phyloP scores from a whole-genome alignment of 2,329 filamentous ascomycete genomes.

The Dactylellina drechsleri region DNA sequence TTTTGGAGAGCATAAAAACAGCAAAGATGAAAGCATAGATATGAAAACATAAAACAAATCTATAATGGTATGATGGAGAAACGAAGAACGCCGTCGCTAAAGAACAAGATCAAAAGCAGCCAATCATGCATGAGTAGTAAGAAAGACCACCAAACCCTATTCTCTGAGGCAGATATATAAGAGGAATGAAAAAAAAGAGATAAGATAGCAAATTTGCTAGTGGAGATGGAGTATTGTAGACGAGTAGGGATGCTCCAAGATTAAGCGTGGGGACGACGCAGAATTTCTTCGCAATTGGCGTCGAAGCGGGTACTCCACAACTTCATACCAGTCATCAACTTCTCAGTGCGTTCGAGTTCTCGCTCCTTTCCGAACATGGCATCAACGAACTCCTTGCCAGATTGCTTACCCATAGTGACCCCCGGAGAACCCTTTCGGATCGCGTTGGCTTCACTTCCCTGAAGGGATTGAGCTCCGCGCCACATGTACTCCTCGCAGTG shows the following conservation, averaged over 20 bases:
- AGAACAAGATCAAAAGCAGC: constrained; percentile 56
- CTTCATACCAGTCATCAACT: constrained; percentile 87
- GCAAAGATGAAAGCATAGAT: constrained; percentile 49
- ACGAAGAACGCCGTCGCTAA: constrained; percentile 53
- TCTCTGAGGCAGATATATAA: constrained; percentile 53
- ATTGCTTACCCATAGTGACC: constrained; percentile 85
- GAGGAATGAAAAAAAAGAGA: constrained; percentile 38
- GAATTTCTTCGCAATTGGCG: constrained; percentile 91
- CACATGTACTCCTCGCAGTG: constrained; percentile 95
- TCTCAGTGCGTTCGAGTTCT: constrained; percentile 88
- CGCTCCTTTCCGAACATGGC: constrained; percentile 92
- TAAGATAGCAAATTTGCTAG: neutral
- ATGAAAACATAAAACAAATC: constrained; percentile 55
- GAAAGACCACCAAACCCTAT: constrained; percentile 57
- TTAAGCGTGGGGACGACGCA: constrained; percentile 71
- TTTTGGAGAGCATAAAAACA: constrained; percentile 46
- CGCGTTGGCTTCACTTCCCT: constrained; percentile 67
- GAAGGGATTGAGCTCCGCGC: constrained; percentile 76
- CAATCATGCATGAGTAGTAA: constrained; percentile 55
- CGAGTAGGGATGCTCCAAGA: neutral
- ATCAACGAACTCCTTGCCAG: constrained; percentile 93
- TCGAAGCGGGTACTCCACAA: constrained; percentile 95
- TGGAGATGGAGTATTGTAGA: neutral
- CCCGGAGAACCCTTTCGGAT: constrained; percentile 59
- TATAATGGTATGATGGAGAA: constrained; percentile 56